A percentile compares a stretch with the other conserved stretches of the same genome.
Conservation (phyloP, 345 rosid genomes). For the Syzygium aromaticum region DNA sequence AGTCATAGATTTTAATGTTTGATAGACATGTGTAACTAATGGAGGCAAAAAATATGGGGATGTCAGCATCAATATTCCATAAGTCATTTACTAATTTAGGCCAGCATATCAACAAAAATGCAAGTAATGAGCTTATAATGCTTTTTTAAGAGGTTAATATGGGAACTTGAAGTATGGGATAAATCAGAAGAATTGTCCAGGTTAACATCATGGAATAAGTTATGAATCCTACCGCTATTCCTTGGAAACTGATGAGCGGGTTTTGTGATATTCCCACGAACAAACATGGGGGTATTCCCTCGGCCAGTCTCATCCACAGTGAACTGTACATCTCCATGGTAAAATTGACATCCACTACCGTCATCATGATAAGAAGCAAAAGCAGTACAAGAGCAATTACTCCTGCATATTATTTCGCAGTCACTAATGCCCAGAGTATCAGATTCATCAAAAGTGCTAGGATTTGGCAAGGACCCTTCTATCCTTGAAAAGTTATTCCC, state of each 20-base stretch:
- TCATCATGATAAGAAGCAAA: not conserved
- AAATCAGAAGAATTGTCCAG: not conserved
- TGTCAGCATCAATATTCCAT: not conserved
- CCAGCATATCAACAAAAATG: not conserved
- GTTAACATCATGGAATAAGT: not conserved
- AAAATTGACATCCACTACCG: not conserved
- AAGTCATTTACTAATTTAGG: not conserved
- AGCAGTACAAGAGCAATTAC: conserved; percentile 1
- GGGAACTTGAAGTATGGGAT: not conserved
- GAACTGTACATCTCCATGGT: not conserved
- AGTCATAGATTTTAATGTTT: not conserved
- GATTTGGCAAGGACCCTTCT: not conserved
- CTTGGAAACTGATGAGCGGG: not conserved
- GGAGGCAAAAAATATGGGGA: not conserved
- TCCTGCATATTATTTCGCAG: not conserved
- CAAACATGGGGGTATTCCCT: not conserved
- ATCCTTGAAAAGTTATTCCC: not conserved
- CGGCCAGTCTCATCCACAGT: not conserved
- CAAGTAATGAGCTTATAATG: not conserved
- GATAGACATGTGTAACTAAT: not conserved
- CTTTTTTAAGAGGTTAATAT: not conserved
- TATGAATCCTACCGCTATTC: not conserved
- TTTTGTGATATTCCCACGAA: not conserved
- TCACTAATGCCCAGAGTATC: not conserved
- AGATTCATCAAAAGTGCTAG: not conserved